Percentiles rank a stretch among this genome's conserved stretches.
These are phyloP conservation scores for Solanum hybrid DNA, from an alignment of 305 asterid genomes.

Conservation along the genomic window DNA sequence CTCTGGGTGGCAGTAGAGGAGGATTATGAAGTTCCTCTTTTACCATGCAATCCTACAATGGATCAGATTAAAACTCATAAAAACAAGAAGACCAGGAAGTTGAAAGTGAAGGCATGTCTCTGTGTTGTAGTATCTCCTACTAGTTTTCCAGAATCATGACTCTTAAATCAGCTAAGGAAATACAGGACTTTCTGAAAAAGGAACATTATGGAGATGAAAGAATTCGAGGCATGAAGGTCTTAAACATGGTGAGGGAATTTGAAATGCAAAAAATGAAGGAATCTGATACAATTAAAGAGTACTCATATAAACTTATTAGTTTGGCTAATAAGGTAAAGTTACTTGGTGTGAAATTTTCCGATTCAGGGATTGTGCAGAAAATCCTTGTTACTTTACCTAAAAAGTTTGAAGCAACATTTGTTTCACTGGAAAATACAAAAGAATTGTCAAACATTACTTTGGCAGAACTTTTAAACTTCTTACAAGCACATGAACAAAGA, in stretches of 20 bases:
- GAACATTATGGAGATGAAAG: neutral
- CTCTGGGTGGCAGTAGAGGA: neutral
- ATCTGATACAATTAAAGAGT: neutral
- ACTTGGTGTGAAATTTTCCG: neutral
- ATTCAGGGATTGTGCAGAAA: neutral
- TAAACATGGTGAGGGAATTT: neutral
- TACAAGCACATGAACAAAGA: neutral
- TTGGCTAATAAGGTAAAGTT: neutral
- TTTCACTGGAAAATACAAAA: neutral
- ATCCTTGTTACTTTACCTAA: neutral
- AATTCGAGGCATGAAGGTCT: neutral
- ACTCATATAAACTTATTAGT: neutral
- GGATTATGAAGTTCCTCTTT: neutral
- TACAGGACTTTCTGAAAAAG: neutral
- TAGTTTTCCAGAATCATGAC: neutral
- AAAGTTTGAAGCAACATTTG: neutral
- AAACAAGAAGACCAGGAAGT: neutral
- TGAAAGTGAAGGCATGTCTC: neutral
- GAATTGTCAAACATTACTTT: slow-evolving; percentile 3
- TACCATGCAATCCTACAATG: neutral
- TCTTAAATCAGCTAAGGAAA: neutral
- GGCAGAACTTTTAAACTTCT: neutral
- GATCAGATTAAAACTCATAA: neutral
- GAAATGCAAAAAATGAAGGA: neutral
- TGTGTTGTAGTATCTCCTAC: neutral